phyloP scores from a whole-genome alignment of 495 filamentous ascomycete species.

The Geoglossum glabrum region DNA sequence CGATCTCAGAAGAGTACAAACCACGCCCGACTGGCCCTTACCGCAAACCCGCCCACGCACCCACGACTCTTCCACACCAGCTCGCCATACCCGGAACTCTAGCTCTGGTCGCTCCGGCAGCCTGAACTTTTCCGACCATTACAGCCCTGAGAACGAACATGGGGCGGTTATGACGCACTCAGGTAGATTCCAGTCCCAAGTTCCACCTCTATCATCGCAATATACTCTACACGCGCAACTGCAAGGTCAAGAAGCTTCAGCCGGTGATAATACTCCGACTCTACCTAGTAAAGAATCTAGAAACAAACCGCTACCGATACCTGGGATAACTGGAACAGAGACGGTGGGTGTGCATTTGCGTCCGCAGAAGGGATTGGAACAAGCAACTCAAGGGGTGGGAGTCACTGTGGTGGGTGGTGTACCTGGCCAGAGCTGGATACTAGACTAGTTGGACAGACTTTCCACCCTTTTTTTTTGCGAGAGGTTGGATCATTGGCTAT shows the following conservation, averaged over 20 bases:
- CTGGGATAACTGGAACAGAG: not conserved
- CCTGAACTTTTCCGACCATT: not conserved
- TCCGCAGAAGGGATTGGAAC: not conserved
- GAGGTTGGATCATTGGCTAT: too few species aligned
- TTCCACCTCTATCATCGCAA: not conserved
- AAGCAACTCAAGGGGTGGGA: not conserved
- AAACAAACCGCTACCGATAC: not conserved
- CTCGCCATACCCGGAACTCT: not conserved
- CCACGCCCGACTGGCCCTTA: not conserved
- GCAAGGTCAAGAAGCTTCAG: not conserved
- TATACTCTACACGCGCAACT: not conserved
- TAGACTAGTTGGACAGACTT: not conserved
- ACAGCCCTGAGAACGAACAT: not conserved
- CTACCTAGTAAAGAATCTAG: not conserved
- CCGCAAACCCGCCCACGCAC: not conserved
- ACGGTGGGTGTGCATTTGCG: not conserved
- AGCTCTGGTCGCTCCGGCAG: not conserved
- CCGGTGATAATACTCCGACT: not conserved
- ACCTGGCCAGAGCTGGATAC: not conserved
- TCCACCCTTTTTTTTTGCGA: too few species aligned
- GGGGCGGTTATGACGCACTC: not conserved
- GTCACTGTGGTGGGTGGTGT: not conserved
- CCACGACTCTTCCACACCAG: not conserved
- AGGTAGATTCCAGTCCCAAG: not conserved
- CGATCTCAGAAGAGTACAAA: not conserved